A percentile compares a stretch with the other conserved stretches of the same genome.
Evolutionary conservation across 1,139 yeast genomes (phyloP).

Genomic region (Pichia sp.): DNA sequence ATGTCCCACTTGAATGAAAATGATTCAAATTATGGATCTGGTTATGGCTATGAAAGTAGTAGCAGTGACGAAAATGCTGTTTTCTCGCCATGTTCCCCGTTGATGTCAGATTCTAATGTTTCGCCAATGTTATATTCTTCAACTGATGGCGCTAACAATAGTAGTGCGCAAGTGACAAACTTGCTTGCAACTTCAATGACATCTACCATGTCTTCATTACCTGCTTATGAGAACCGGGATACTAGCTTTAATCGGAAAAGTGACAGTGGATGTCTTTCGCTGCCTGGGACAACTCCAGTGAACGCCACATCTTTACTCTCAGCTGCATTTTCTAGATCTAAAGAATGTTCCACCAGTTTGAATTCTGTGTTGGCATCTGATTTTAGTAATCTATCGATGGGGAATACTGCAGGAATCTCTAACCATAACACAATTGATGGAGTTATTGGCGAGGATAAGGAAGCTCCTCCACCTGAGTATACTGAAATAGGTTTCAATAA

Average conservation of each 20-base stretch:
- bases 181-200: background rate
- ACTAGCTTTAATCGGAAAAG: constrained; percentile 3
- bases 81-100: constrained; percentile 31
- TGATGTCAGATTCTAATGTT: constrained; percentile 23
- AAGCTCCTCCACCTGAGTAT: constrained; percentile 14
- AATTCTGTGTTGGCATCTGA: constrained; percentile 10
- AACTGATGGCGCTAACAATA: constrained; percentile 9
- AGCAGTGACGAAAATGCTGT: constrained; percentile 22
- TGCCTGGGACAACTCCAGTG: background rate
- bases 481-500: constrained; percentile 9
- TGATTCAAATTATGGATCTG: background rate
- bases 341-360: constrained; percentile 10
- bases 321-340: constrained; percentile 15
- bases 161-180: background rate
- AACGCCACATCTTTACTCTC: constrained; percentile 16
- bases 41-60: constrained; percentile 1
- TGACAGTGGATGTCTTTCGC: constrained; percentile 3
- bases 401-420: background rate
- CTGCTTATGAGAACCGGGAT: constrained; percentile 12
- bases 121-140: background rate
- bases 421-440: constrained; percentile 12
- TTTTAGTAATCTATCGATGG: constrained; percentile 9
- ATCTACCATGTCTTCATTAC: constrained; percentile 3
- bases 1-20: constrained; percentile 6
- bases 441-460: constrained; percentile 1